A percentile compares a stretch with the other conserved stretches of the same genome.
Evolutionary conservation across 345 rosid genomes (phyloP).

Genomic region (Pistacia atlantica): DNA sequence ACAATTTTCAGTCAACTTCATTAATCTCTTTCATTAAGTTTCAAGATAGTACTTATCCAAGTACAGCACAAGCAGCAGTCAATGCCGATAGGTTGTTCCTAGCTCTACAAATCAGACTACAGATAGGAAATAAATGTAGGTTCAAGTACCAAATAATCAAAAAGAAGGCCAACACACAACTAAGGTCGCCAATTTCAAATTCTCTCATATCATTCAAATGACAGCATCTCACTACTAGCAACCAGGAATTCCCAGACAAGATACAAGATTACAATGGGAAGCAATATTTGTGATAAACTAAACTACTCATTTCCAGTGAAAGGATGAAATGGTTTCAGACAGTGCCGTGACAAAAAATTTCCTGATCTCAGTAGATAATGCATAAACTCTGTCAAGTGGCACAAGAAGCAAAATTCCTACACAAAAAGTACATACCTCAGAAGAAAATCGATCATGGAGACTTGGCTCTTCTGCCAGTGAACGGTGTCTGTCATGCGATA

Average conservation of each 20-base stretch:
- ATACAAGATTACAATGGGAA: not conserved
- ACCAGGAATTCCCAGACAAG: not conserved
- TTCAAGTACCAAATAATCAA: not conserved
- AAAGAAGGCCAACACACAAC: not conserved
- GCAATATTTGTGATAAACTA: not conserved
- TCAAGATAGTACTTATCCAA: not conserved
- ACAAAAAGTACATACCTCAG: slow-evolving; percentile 52
- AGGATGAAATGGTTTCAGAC: not conserved
- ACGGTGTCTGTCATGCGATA: slow-evolving; percentile 60
- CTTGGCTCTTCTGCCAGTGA: slow-evolving; percentile 52
- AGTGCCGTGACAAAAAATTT: not conserved
- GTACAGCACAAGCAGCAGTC: not conserved
- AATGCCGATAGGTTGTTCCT: not conserved
- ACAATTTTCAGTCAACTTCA: not conserved
- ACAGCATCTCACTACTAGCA: not conserved
- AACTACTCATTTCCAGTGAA: not conserved
- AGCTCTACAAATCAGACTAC: not conserved
- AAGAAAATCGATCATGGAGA: slow-evolving; percentile 52
- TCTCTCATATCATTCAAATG: not conserved
- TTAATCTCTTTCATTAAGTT: not conserved
- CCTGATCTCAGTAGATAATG: not conserved
- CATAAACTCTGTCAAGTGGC: not conserved
- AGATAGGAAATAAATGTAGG: no score
- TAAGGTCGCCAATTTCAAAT: no score
- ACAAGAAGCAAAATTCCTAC: slow-evolving; percentile 11